A percentile compares a stretch with the other conserved stretches of the same genome.
These are phyloP conservation scores for Rhexocercosporidium sp. DNA, from an alignment of 2,329 filamentous ascomycete genomes.

Conservation along the genomic window DNA sequence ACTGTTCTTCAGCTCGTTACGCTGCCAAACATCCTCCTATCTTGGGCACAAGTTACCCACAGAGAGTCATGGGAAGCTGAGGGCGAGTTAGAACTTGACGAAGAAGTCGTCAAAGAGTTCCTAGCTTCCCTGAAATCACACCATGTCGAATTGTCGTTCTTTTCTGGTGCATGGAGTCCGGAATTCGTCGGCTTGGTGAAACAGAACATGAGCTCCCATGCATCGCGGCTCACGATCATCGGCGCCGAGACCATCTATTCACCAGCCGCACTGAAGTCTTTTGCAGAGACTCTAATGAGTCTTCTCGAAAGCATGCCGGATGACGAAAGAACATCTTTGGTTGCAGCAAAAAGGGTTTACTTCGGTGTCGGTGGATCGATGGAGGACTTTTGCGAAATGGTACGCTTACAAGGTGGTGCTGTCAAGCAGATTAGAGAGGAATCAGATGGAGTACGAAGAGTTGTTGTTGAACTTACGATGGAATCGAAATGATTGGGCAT, in stretches of 20 bases:
- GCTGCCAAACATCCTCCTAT: slow-evolving; percentile 76
- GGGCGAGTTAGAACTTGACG: slow-evolving; percentile 42
- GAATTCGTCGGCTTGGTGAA: slow-evolving; percentile 65
- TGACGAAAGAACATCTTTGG: slow-evolving; percentile 55
- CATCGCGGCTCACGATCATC: slow-evolving; percentile 57
- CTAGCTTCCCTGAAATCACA: slow-evolving; percentile 53
- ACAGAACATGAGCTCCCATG: slow-evolving; percentile 30
- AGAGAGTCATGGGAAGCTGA: slow-evolving; percentile 36
- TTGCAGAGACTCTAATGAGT: slow-evolving; percentile 68
- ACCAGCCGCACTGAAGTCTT: slow-evolving; percentile 70
- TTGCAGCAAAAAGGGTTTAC: slow-evolving; percentile 81
- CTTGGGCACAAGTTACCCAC: slow-evolving; percentile 54
- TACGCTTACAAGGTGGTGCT: slow-evolving; percentile 53
- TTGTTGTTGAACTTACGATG: slow-evolving; percentile 54
- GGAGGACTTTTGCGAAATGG: slow-evolving; percentile 69
- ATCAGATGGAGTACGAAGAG: slow-evolving; percentile 63
- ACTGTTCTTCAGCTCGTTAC: slow-evolving; percentile 80
- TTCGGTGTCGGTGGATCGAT: slow-evolving; percentile 85
- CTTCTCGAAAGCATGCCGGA: slow-evolving; percentile 54
- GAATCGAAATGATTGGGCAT: not conserved
- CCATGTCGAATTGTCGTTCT: slow-evolving; percentile 64
- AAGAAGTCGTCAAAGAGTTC: slow-evolving; percentile 64
- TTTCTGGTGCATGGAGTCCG: slow-evolving; percentile 77
- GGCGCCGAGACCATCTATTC: slow-evolving; percentile 87
- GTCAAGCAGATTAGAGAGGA: slow-evolving; percentile 62